phyloP scores from a whole-genome alignment of 2,329 filamentous ascomycete species.

The Hypoxylon sp. region DNA sequence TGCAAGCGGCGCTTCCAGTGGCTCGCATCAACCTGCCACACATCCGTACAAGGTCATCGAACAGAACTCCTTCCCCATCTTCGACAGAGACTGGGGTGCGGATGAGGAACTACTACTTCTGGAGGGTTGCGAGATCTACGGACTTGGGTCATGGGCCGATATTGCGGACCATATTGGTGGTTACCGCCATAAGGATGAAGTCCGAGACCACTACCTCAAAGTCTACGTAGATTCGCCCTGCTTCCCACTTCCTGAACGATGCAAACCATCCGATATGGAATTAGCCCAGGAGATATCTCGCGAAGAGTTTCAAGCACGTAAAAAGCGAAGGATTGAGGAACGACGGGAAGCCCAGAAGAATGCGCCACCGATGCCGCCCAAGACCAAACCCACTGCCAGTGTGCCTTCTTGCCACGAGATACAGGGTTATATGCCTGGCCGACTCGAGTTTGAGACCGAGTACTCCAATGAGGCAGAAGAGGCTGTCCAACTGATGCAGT shows the following conservation, averaged over 20 bases:
- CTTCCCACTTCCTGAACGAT: slow-evolving; percentile 90
- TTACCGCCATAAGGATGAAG: slow-evolving; percentile 94
- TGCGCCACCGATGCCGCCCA: slow-evolving; percentile 85
- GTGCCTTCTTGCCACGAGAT: slow-evolving; percentile 98
- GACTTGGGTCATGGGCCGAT: slow-evolving; percentile 96
- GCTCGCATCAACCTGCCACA: slow-evolving; percentile 86
- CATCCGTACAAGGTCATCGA: slow-evolving; percentile 96
- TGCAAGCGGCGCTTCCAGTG: slow-evolving; percentile 82
- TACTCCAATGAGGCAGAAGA: slow-evolving; percentile 98
- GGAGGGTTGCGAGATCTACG: slow-evolving; percentile 96
- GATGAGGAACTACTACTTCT: slow-evolving; percentile 95
- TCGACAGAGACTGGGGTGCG: slow-evolving; percentile 93
- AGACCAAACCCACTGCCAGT: slow-evolving; percentile 95
- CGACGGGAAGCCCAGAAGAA: slow-evolving; percentile 89
- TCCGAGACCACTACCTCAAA: slow-evolving; percentile 91
- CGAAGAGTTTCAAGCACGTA: slow-evolving; percentile 92
- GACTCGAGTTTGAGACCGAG: slow-evolving; percentile 96
- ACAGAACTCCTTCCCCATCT: slow-evolving; percentile 98
- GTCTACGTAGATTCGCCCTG: slow-evolving; percentile 86
- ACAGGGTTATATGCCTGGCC: slow-evolving; percentile 98
- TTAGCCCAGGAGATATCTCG: slow-evolving; percentile 85
- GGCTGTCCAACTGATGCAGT: slow-evolving; percentile 97
- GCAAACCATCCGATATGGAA: slow-evolving; percentile 84
- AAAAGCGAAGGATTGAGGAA: slow-evolving; percentile 94
- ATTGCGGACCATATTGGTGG: slow-evolving; percentile 98